Percentiles rank a stretch among this genome's conserved stretches.
Evolutionary conservation across 2,329 filamentous ascomycete species (phyloP).

Genomic region (Geoglossum cookeanum): DNA sequence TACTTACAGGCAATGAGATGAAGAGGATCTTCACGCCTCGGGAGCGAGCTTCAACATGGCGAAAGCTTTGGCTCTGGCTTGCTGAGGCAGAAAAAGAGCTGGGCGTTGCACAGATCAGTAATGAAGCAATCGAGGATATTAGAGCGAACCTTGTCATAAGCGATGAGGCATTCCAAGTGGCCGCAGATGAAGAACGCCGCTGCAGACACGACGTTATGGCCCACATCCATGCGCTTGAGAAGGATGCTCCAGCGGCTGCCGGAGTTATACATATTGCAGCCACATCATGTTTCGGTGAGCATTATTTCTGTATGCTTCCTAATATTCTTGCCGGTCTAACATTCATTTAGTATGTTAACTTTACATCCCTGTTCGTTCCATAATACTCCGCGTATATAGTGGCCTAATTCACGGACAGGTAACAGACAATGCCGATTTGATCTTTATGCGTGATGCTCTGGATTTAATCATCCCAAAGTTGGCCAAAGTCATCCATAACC

Average conservation of each 20-base stretch:
- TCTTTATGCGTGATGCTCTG: constrained; percentile 56
- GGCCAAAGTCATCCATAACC: constrained; percentile 58
- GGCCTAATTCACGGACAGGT: neutral
- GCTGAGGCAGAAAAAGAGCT: constrained; percentile 51
- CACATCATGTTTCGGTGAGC: constrained; percentile 27
- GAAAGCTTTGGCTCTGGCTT: constrained; percentile 68
- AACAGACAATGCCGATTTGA: constrained; percentile 61
- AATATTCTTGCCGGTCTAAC: constrained; percentile 4
- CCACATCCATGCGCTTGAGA: constrained; percentile 57
- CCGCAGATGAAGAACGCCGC: constrained; percentile 63
- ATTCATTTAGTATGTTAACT: neutral
- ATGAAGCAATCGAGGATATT: constrained; percentile 64
- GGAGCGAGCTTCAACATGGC: constrained; percentile 59
- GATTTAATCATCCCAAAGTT: constrained; percentile 61
- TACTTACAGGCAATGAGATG: constrained; percentile 39
- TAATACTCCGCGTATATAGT: constrained; percentile 27
- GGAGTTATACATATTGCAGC: constrained; percentile 68
- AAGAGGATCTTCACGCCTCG: constrained; percentile 61
- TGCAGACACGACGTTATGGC: constrained; percentile 12
- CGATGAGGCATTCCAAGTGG: constrained; percentile 88
- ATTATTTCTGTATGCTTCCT: neutral
- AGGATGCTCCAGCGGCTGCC: constrained; percentile 54
- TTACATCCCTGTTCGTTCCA: too few relatives aligned
- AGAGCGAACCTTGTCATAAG: constrained; percentile 58
- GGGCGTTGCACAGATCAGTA: constrained; percentile 8